Evolutionary conservation across 2,329 filamentous ascomycete species (phyloP).

Genomic region (Cytospora piceae): DNA sequence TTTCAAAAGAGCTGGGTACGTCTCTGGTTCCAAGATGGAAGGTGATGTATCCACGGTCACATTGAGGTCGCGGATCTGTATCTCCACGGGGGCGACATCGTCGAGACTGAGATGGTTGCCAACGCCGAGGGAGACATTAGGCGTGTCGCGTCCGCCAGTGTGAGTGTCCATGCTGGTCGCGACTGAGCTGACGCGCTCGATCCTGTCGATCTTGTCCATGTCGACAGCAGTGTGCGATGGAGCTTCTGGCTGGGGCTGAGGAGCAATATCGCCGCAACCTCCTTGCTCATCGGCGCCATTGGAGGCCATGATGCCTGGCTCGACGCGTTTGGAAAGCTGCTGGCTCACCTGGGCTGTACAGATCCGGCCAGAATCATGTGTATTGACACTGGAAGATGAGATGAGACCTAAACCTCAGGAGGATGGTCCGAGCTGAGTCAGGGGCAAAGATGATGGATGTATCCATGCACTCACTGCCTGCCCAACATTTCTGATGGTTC

Average conservation of each 20-base stretch:
- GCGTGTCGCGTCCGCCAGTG: constrained; percentile 16
- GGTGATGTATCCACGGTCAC: constrained; percentile 64
- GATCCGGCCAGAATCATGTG: background rate
- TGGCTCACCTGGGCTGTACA: background rate
- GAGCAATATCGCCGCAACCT: background rate
- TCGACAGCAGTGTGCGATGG: background rate
- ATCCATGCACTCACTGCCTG: background rate
- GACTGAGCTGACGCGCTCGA: constrained; percentile 41
- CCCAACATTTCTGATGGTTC: background rate
- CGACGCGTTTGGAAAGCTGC: background rate
- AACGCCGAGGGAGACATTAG: constrained; percentile 39
- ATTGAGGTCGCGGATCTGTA: constrained; percentile 57
- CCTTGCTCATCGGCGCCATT: constrained; percentile 6
- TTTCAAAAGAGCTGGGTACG: constrained; percentile 48
- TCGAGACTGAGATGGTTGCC: constrained; percentile 48
- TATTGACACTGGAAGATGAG: background rate
- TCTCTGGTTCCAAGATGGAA: constrained; percentile 53
- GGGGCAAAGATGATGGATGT: background rate
- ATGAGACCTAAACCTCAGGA: background rate
- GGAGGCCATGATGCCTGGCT: constrained; percentile 12
- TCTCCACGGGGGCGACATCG: constrained; percentile 59
- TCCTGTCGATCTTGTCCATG: constrained; percentile 40
- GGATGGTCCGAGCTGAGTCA: background rate
- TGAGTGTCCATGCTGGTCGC: constrained; percentile 38
- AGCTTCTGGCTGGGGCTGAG: constrained; percentile 11